Percentiles rank a stretch among this genome's conserved stretches.
These are phyloP conservation scores for Aleurites moluccanus DNA, from an alignment of 441 rosid genomes.

Conservation along the genomic window DNA sequence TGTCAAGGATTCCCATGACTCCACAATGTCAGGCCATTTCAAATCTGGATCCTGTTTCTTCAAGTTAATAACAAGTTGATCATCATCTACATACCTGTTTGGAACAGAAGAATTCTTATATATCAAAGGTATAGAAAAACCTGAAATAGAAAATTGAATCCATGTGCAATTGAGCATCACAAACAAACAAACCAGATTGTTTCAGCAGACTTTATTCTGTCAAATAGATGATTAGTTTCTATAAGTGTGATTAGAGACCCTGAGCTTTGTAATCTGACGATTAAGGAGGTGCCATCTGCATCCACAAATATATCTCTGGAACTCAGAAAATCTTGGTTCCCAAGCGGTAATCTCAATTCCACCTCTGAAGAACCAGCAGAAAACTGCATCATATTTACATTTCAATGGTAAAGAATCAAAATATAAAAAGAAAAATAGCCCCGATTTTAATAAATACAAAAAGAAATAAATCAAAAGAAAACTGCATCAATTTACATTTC, in stretches of 20 bases:
- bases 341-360: conserved; percentile 66
- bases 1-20: conserved; percentile 89
- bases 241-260: conserved; percentile 56
- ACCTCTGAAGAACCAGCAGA: conserved; percentile 71
- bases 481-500: too few relatives aligned
- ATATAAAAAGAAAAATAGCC: background rate
- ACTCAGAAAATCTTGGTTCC: conserved; percentile 38
- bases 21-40: conserved; percentile 91
- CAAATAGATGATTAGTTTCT: conserved; percentile 68
- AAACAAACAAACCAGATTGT: conserved; percentile 61
- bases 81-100: conserved; percentile 78
- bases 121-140: conserved; percentile 5
- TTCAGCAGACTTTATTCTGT: conserved; percentile 69
- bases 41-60: conserved; percentile 81
- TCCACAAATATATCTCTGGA: conserved; percentile 73
- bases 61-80: conserved; percentile 76
- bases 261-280: conserved; percentile 48
- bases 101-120: conserved; percentile 12
- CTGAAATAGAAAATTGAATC: background rate
- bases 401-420: background rate
- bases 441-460: too few relatives aligned
- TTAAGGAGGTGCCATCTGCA: conserved; percentile 66
- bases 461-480: too few relatives aligned
- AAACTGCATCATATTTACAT: conserved; percentile 52
- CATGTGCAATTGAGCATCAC: conserved; percentile 23